phyloP scores from a whole-genome alignment of 73 alveolate species.

The Paramecium bursaria region DNA sequence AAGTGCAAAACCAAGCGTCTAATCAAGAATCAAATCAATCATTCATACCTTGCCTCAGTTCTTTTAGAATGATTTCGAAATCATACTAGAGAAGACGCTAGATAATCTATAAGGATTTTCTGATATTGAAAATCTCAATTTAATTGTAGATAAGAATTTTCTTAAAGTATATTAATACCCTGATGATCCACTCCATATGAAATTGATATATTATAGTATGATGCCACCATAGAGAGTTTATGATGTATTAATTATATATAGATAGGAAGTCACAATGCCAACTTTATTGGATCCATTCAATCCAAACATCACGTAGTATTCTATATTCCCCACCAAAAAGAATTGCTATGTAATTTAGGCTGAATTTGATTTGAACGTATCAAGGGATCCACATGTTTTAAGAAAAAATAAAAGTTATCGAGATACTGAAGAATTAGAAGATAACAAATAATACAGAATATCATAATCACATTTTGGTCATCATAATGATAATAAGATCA shows the following conservation, averaged over 20 bases:
- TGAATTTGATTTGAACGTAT: constrained; percentile 26
- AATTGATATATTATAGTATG: constrained; percentile 8
- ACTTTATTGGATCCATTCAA: not conserved
- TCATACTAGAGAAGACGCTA: constrained; percentile 3
- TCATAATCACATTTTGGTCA: not conserved
- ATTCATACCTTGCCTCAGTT: constrained; percentile 21
- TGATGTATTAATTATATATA: constrained; percentile 11
- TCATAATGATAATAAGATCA: not conserved
- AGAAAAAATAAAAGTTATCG: not conserved
- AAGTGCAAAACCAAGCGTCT: constrained; percentile 36
- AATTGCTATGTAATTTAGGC: constrained; percentile 1
- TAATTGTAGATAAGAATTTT: not conserved
- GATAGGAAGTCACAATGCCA: constrained; percentile 47
- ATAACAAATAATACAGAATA: not conserved
- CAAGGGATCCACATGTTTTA: too few species aligned
- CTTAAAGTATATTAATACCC: constrained; percentile 35
- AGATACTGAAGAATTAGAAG: constrained; percentile 7
- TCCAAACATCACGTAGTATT: constrained; percentile 1
- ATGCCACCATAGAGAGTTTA: constrained; percentile 5
- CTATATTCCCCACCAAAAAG: constrained; percentile 44
- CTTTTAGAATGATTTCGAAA: constrained; percentile 46
- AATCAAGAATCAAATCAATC: constrained; percentile 23
- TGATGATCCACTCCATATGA: constrained; percentile 40
- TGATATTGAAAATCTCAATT: constrained; percentile 6
- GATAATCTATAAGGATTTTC: constrained; percentile 34